These are phyloP conservation scores for Saccharomyces hybrid DNA, from an alignment of 1,139 yeast species.

Conservation along the genomic window DNA sequence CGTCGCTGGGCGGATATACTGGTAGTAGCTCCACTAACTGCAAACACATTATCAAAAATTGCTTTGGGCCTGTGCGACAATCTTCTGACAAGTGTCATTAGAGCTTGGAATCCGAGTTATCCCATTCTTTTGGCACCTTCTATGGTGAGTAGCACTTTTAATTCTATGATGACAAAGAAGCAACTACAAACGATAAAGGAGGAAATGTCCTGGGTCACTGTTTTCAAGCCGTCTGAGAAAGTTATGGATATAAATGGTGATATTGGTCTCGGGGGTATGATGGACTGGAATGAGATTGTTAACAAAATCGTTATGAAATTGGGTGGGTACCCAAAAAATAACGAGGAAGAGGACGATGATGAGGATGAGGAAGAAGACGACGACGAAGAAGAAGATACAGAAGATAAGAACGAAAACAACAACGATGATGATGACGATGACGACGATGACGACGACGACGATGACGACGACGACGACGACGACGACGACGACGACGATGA, in stretches of 20 bases:
- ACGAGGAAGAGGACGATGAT: slow-evolving; percentile 66
- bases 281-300: slow-evolving; percentile 84
- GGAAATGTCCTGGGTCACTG: slow-evolving; percentile 64
- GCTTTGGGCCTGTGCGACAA: slow-evolving; percentile 90
- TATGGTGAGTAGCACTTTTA: slow-evolving; percentile 94
- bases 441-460: slow-evolving; percentile 37
- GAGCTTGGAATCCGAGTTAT: slow-evolving; percentile 87
- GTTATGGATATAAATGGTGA: slow-evolving; percentile 85
- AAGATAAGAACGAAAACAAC: slow-evolving; percentile 34
- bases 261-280: slow-evolving; percentile 95
- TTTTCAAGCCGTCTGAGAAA: slow-evolving; percentile 86
- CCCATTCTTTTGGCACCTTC: slow-evolving; percentile 93
- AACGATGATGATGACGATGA: slow-evolving; percentile 38
- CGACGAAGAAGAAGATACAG: slow-evolving; percentile 33
- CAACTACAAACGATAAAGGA: slow-evolving; percentile 57
- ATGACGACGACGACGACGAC: slow-evolving; percentile 36
- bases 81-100: slow-evolving; percentile 67
- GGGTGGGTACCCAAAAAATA: slow-evolving; percentile 88
- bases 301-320: slow-evolving; percentile 72
- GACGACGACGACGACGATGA: slow-evolving; percentile 37
- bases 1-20: slow-evolving; percentile 93
- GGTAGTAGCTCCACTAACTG: slow-evolving; percentile 86
- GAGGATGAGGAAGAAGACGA: slow-evolving; percentile 47
- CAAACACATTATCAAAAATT: slow-evolving; percentile 84
- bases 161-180: slow-evolving; percentile 83